These are phyloP conservation scores for Lipomyces spencermartinsiae DNA, from an alignment of 805 yeast species.

Conservation along the genomic window DNA sequence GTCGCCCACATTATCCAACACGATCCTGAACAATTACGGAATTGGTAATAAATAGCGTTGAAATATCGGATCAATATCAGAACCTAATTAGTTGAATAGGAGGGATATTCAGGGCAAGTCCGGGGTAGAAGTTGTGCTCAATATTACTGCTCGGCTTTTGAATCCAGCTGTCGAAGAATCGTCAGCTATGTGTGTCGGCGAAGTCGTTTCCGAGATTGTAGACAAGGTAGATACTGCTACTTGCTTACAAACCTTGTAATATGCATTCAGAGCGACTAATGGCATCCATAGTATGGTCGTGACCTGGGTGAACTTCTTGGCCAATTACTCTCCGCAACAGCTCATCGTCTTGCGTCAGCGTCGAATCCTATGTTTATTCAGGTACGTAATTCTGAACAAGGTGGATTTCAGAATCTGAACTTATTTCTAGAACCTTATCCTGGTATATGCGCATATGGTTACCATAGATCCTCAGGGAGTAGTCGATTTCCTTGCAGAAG, in stretches of 20 bases:
- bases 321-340: slow-evolving; percentile 75
- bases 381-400: slow-evolving; percentile 12
- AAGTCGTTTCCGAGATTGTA: slow-evolving; percentile 63
- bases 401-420: background rate
- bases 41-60: slow-evolving; percentile 4
- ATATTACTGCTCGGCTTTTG: slow-evolving; percentile 70
- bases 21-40: slow-evolving; percentile 43
- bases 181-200: slow-evolving; percentile 82
- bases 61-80: background rate
- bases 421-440: slow-evolving; percentile 57
- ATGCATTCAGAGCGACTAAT: background rate
- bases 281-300: slow-evolving; percentile 41
- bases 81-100: background rate
- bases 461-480: slow-evolving; percentile 66
- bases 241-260: background rate
- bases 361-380: slow-evolving; percentile 76
- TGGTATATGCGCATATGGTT: slow-evolving; percentile 77
- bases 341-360: slow-evolving; percentile 67
- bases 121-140: slow-evolving; percentile 65
- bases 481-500: slow-evolving; percentile 61
- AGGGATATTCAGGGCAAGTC: slow-evolving; percentile 44
- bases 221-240: slow-evolving; percentile 46
- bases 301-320: slow-evolving; percentile 51
- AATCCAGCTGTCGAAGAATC: slow-evolving; percentile 75
- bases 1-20: slow-evolving; percentile 64